phyloP scores from a whole-genome alignment of 192 early-diverging fungal species.

The Umbelopsis sp. region DNA sequence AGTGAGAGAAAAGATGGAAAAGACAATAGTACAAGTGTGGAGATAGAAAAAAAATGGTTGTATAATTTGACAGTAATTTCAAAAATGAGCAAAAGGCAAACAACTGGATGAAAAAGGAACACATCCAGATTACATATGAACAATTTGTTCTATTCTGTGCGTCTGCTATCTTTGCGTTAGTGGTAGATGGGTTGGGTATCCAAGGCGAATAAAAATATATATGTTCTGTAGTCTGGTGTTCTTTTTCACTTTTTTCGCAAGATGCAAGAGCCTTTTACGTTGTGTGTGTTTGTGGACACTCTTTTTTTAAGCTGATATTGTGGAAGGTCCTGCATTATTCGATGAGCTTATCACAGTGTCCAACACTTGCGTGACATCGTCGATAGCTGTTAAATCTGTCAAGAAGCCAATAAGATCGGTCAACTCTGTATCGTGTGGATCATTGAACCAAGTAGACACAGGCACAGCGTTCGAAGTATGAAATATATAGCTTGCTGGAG shows the following conservation, averaged over 20 bases:
- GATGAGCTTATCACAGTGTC: constrained; percentile 45
- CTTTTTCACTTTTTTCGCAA: background rate
- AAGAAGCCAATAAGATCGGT: constrained; percentile 94
- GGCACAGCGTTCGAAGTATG: constrained; percentile 96
- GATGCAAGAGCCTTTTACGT: background rate
- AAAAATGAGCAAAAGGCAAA: background rate
- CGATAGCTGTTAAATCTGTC: constrained; percentile 85
- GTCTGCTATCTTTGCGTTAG: background rate
- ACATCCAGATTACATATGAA: background rate
- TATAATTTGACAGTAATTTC: background rate
- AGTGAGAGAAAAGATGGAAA: constrained; percentile 2
- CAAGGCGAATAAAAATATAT: constrained; percentile 19
- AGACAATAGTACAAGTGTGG: constrained; percentile 19
- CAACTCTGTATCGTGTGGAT: constrained; percentile 94
- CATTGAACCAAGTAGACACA: constrained; percentile 96
- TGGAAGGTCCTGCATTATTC: background rate
- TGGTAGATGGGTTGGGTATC: constrained; percentile 10
- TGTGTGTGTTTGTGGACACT: background rate
- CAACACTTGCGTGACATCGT: constrained; percentile 85
- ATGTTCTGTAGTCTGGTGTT: background rate
- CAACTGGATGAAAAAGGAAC: background rate
- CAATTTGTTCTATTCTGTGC: background rate
- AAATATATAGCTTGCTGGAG: constrained; percentile 94
- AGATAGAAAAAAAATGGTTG: background rate
- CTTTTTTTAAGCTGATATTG: background rate